Evolutionary conservation across 2,329 filamentous ascomycete genomes (phyloP).

Genomic region (Fusarium burgessii): DNA sequence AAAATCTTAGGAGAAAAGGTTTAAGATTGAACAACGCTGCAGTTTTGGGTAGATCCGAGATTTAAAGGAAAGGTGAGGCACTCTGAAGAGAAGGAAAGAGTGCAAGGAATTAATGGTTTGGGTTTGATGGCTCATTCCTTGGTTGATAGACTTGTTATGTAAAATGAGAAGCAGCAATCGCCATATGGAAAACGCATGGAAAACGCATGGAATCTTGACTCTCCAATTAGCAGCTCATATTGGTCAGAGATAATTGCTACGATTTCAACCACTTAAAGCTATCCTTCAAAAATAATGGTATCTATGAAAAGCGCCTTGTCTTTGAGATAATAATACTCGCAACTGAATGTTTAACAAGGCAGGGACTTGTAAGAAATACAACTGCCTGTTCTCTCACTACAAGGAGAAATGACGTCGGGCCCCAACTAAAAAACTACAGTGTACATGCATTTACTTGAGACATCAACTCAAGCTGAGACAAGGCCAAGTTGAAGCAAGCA

Average conservation of each 20-base stretch:
- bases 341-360: not conserved
- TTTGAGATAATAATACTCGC: not conserved
- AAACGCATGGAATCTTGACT: not conserved
- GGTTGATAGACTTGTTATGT: not conserved
- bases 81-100: conserved; percentile 4
- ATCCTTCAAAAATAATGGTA: not conserved
- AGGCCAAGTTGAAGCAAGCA: not conserved
- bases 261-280: not conserved
- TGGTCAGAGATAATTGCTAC: not conserved
- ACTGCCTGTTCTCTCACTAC: not conserved
- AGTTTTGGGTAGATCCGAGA: not conserved
- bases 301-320: not conserved
- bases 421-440: not conserved
- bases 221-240: not conserved
- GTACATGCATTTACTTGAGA: not conserved
- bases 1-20: conserved; percentile 17
- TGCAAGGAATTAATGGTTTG: not conserved
- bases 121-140: not conserved
- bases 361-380: not conserved
- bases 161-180: not conserved
- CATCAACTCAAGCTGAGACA: not conserved
- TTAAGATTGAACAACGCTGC: conserved; percentile 1
- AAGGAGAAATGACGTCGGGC: not conserved
- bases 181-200: not conserved
- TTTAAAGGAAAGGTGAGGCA: not conserved